These are phyloP conservation scores for Ceratobasidium sp. DNA, from an alignment of 1,284 basidiomycete genomes.

Conservation along the genomic window DNA sequence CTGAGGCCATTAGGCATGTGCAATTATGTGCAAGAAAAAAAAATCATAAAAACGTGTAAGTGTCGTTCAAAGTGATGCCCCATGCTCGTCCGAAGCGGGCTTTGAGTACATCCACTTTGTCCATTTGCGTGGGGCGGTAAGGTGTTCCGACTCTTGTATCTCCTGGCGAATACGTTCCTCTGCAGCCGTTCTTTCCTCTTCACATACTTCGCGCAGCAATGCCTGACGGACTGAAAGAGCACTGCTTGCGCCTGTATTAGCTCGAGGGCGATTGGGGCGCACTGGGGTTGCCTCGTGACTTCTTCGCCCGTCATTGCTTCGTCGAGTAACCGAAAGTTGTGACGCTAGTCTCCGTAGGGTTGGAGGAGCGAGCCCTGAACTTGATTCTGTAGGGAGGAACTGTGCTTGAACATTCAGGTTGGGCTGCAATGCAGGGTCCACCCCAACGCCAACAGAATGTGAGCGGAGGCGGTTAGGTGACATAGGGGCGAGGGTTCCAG, in stretches of 20 bases:
- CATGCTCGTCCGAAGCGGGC: constrained; percentile 6
- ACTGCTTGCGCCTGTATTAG: constrained; percentile 30
- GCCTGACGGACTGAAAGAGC: constrained; percentile 31
- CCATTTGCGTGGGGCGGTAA: constrained; percentile 38
- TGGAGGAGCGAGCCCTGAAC: constrained; percentile 20
- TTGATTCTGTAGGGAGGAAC: constrained; percentile 13
- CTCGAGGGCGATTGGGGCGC: constrained; percentile 22
- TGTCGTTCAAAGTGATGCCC: background rate
- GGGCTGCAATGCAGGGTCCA: constrained; percentile 31
- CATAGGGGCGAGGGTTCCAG: constrained; percentile 13
- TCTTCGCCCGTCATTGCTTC: constrained; percentile 15
- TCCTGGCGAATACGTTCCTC: constrained; percentile 41
- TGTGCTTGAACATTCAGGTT: constrained; percentile 40
- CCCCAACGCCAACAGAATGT: constrained; percentile 29
- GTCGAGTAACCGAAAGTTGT: constrained; percentile 8
- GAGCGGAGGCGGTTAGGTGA: constrained; percentile 38
- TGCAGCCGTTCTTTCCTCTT: constrained; percentile 34
- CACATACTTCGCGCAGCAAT: constrained; percentile 32
- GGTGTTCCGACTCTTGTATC: constrained; percentile 37
- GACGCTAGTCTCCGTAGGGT: constrained; percentile 32
- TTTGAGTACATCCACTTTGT: constrained; percentile 40
- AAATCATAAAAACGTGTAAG: constrained; percentile 2
- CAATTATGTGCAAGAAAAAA: background rate
- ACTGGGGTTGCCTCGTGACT: constrained; percentile 22
- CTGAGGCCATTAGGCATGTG: background rate